A percentile compares a stretch with the other conserved stretches of the same genome.
phyloP scores from a whole-genome alignment of 2,329 filamentous ascomycete genomes.

The Hypoxylon sp. region DNA sequence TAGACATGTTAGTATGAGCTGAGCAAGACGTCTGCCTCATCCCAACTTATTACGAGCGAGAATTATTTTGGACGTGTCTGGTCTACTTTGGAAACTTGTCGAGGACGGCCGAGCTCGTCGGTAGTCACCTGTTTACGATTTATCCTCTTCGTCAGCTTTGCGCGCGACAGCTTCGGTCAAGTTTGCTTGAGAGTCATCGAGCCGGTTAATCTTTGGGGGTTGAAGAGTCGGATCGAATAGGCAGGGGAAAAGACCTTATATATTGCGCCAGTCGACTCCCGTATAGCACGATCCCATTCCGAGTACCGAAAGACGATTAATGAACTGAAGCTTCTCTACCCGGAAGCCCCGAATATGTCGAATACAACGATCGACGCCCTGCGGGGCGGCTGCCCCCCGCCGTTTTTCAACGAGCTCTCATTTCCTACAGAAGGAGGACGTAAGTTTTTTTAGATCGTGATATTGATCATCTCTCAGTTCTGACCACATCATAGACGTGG shows the following conservation, averaged over 20 bases:
- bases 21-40: slow-evolving; percentile 13
- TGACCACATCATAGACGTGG: slow-evolving; percentile 52
- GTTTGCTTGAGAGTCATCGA: background rate
- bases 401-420: slow-evolving; percentile 70
- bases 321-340: slow-evolving; percentile 9
- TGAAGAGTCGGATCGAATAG: slow-evolving; percentile 1
- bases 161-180: slow-evolving; percentile 9
- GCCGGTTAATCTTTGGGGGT: slow-evolving; percentile 1
- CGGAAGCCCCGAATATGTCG: slow-evolving; percentile 20
- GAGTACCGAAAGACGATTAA: slow-evolving; percentile 11
- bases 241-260: background rate
- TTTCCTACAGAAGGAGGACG: slow-evolving; percentile 57
- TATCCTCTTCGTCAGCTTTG: slow-evolving; percentile 10
- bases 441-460: slow-evolving; percentile 38
- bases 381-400: slow-evolving; percentile 66
- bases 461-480: slow-evolving; percentile 13
- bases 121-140: slow-evolving; percentile 4
- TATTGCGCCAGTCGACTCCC: background rate
- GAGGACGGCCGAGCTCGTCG: slow-evolving; percentile 9
- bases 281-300: background rate
- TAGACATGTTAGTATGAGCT: slow-evolving; percentile 17
- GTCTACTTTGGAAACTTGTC: slow-evolving; percentile 10
- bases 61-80: slow-evolving; percentile 7
- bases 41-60: slow-evolving; percentile 9
- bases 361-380: slow-evolving; percentile 24